Evolutionary conservation across 2,329 filamentous ascomycete species (phyloP), one percentile per base, ranked within the genome.

Genomic region (Colletotrichum lentis): DNA sequence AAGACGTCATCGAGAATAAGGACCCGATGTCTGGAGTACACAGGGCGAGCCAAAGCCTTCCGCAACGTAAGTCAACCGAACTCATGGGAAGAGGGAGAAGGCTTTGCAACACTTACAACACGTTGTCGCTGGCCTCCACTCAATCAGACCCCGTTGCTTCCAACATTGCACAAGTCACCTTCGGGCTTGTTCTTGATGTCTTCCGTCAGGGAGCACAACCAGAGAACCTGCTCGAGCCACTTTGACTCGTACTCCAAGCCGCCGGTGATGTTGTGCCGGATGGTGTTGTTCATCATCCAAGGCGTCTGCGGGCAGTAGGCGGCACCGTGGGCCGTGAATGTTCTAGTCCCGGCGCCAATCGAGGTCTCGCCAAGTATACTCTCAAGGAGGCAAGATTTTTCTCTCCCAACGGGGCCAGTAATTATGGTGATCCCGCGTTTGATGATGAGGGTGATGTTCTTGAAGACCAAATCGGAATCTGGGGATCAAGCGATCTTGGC

Each of bases 1-100:
- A 85, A 79, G 0, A 78, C 73, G 59, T 86, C 83, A 63, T 86
- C 84, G 0, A 86, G 72, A 3, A 86, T 39, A 1, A 83, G 20
- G 0, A 84, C 73, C 1, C 77, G 71, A 7, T 72, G 75, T 10
- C 76, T 70, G 1, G 80, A 76, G 65, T 83, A 86, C 1, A 66
- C 5, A 7, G 63, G 49, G 10, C 63, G 18, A 27, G 63, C 63
- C 0, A 66, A 35, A 6, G 63, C 39, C 63, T 66, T 16, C 3
- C 14, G n/a, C 3, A 31, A 31, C 12, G 3, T 41, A 2, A 55
- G n/a, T 27, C 46, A 50, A n/a, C n/a, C 3, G 31, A 20, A 22
- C 27, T 35, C 12, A 5, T 2, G 31, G 20, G 5, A 5, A n/a
- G 10, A 16, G 22, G 14, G 14, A 8, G 7, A 27, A 16, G 7